phyloP scores from a whole-genome alignment of 768 basidiomycete species.

The Trametes gibbosa region DNA sequence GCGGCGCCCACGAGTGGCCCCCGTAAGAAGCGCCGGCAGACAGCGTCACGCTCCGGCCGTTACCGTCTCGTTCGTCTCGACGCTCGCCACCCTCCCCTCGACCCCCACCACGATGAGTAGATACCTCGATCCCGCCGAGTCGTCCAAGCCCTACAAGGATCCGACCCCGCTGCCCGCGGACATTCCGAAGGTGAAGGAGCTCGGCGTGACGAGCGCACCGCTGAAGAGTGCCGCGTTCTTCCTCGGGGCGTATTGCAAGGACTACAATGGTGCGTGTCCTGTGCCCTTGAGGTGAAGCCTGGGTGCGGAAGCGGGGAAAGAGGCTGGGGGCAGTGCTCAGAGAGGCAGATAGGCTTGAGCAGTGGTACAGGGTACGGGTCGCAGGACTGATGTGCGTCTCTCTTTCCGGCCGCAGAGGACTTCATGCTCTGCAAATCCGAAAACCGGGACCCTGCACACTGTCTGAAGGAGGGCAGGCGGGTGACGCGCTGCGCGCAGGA shows the following conservation, averaged over 20 bases:
- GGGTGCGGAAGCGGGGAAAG: background rate
- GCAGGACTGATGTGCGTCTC: background rate
- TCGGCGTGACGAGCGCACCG: constrained; percentile 88
- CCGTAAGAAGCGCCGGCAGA: constrained; percentile 11
- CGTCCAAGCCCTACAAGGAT: constrained; percentile 54
- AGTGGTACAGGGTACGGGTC: background rate
- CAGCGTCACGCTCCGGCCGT: constrained; percentile 18
- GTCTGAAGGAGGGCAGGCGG: constrained; percentile 91
- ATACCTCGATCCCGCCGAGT: constrained; percentile 47
- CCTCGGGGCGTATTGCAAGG: constrained; percentile 93
- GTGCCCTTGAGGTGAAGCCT: no score
- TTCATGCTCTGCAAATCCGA: constrained; percentile 98
- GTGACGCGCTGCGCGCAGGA: constrained; percentile 95
- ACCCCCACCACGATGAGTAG: constrained; percentile 46
- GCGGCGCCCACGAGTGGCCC: background rate
- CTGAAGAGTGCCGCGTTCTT: constrained; percentile 97
- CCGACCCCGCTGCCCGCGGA: constrained; percentile 62
- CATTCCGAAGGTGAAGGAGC: constrained; percentile 79
- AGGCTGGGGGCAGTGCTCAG: background rate
- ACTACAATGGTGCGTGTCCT: constrained; percentile 81
- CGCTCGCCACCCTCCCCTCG: constrained; percentile 1
- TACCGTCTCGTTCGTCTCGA: constrained; percentile 15
- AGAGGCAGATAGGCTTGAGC: background rate
- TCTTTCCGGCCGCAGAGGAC: constrained; percentile 56
- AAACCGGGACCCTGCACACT: constrained; percentile 85